These are phyloP conservation scores for Conoideocrella luteorostrata DNA, from an alignment of 2,329 filamentous ascomycete genomes.

Conservation along the genomic window DNA sequence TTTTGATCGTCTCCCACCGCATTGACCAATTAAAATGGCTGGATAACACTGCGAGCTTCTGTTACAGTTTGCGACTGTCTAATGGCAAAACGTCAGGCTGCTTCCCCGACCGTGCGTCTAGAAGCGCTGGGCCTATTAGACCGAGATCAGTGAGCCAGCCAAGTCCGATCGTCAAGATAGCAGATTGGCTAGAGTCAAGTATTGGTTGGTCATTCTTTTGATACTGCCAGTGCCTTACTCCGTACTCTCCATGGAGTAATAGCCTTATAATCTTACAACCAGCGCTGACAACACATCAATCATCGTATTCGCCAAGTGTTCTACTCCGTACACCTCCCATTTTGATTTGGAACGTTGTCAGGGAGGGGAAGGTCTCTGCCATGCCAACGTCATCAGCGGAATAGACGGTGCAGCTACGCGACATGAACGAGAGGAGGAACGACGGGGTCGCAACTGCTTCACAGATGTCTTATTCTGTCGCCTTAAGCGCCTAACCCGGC, in stretches of 20 bases:
- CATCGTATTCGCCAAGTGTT: no score
- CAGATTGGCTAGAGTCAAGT: neutral
- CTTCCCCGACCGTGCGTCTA: slow-evolving; percentile 1
- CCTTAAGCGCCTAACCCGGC: neutral
- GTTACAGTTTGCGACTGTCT: slow-evolving; percentile 7
- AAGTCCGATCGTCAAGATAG: slow-evolving; percentile 7
- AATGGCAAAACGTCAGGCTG: slow-evolving; percentile 4
- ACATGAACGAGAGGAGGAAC: slow-evolving; percentile 1
- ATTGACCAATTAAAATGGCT: slow-evolving; percentile 6
- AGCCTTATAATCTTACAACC: no score
- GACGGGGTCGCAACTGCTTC: neutral
- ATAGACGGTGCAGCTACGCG: no score
- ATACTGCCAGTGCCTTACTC: no score
- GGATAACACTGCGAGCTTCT: slow-evolving; percentile 10
- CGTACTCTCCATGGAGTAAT: no score
- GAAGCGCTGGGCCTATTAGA: slow-evolving; percentile 1
- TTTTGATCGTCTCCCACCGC: neutral
- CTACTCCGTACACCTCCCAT: no score
- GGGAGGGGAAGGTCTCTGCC: neutral
- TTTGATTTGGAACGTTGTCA: no score
- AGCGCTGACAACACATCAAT: no score
- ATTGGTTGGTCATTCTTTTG: neutral
- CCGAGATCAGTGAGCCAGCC: slow-evolving; percentile 8
- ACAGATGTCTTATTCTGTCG: neutral
- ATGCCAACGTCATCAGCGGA: neutral